phyloP scores from a whole-genome alignment of 495 filamentous ascomycete species.

The Trichocladium uniseriatum region DNA sequence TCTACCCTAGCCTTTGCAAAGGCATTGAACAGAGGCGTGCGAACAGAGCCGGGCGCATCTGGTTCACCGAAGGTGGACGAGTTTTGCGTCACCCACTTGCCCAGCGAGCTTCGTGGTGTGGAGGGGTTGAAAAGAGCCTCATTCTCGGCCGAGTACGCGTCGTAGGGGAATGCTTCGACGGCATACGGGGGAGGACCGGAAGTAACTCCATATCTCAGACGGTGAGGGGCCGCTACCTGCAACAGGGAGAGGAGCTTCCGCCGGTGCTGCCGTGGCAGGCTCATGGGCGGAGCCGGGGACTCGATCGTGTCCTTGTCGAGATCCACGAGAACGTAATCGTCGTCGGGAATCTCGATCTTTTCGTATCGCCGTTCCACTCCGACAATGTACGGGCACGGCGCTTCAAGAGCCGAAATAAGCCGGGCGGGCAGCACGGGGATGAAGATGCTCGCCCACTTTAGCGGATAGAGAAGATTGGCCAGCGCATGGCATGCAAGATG shows the following conservation, averaged over 20 bases:
- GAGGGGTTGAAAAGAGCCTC: constrained; percentile 63
- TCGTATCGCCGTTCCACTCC: constrained; percentile 93
- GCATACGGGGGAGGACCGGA: constrained; percentile 89
- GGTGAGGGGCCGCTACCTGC: constrained; percentile 83
- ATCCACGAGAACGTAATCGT: constrained; percentile 92
- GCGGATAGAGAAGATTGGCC: constrained; percentile 74
- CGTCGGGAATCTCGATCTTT: constrained; percentile 82
- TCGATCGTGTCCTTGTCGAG: constrained; percentile 84
- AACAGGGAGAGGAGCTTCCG: constrained; percentile 81
- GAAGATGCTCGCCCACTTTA: constrained; percentile 86
- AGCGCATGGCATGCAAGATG: constrained; percentile 82
- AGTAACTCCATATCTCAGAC: constrained; percentile 75
- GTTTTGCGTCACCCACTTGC: constrained; percentile 78
- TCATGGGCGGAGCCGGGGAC: constrained; percentile 59
- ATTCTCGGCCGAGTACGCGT: constrained; percentile 82
- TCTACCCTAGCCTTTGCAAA: constrained; percentile 72
- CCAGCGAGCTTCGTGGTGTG: constrained; percentile 59
- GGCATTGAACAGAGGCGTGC: constrained; percentile 68
- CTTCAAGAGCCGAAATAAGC: constrained; percentile 80
- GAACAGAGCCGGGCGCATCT: constrained; percentile 41
- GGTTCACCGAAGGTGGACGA: constrained; percentile 74
- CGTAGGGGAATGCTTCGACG: constrained; percentile 81
- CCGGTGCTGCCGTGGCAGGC: constrained; percentile 79
- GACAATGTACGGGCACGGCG: constrained; percentile 93
- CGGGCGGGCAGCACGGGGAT: constrained; percentile 87